Conservation (phyloP, 2,329 filamentous ascomycete genomes). For the Tolypocladium endophyticum region DNA sequence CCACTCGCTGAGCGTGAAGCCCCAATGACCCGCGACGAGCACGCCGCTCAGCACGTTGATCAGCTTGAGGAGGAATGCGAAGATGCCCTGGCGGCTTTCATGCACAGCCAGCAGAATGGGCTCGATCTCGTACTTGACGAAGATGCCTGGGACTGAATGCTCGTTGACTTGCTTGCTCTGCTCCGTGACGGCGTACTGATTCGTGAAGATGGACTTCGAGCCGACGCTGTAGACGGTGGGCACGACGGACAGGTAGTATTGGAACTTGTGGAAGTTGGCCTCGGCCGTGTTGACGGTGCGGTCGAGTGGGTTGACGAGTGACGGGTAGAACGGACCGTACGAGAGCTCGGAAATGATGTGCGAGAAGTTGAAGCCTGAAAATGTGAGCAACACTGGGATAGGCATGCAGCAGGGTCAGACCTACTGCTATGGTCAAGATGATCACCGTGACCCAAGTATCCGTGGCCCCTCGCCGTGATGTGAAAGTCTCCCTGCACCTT, state of each 20-base stretch:
- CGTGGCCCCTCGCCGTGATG: slow-evolving; percentile 88
- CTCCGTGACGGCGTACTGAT: slow-evolving; percentile 95
- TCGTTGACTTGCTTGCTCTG: slow-evolving; percentile 65
- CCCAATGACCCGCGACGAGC: slow-evolving; percentile 87
- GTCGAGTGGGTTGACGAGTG: slow-evolving; percentile 87
- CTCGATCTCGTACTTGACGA: slow-evolving; percentile 99
- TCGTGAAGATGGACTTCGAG: slow-evolving; percentile 66
- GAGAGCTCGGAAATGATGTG: slow-evolving; percentile 94
- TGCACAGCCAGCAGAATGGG: slow-evolving; percentile 80
- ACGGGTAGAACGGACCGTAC: slow-evolving; percentile 94
- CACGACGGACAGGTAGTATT: slow-evolving; percentile 94
- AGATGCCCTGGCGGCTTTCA: slow-evolving; percentile 66
- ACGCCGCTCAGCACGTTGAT: slow-evolving; percentile 89
- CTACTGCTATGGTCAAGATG: slow-evolving; percentile 76
- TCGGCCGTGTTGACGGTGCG: slow-evolving; percentile 71
- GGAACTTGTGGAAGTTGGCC: slow-evolving; percentile 84
- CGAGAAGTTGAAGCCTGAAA: slow-evolving; percentile 85
- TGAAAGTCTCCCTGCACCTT: slow-evolving; percentile 98
- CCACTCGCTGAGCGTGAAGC: slow-evolving; percentile 79
- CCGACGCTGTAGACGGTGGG: slow-evolving; percentile 81
- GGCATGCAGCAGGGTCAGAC: slow-evolving; percentile 16
- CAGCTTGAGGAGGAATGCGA: slow-evolving; percentile 67
- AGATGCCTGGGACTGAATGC: slow-evolving; percentile 71
- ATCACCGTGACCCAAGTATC: slow-evolving; percentile 68
- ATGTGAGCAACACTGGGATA: background rate